Base-by-base conservation (phyloP, 2,329 filamentous ascomycete genomes). In the Penicillium capsulatum region DNA sequence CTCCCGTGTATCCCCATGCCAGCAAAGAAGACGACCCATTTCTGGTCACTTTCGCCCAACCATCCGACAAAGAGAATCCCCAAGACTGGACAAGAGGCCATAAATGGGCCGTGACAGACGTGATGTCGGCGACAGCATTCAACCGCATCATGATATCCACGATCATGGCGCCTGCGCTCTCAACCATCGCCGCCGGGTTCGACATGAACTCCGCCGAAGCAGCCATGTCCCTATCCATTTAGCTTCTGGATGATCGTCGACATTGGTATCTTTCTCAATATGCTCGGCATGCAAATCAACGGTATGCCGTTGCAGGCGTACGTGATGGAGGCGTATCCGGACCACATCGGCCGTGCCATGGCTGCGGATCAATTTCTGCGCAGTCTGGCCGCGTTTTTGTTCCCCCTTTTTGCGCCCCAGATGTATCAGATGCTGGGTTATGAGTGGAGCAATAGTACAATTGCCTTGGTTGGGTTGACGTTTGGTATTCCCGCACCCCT, bases 121-220 rank as follows among this genome's bases (percentile, higher is more conserved):
- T 77, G 44, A 55, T 76, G 24, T 68, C 75, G 1, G 59, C 66
- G 28, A 74, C 75, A 44, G 74, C 73, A 6, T 65, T 78, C 48
- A 73, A 77, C 42, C 72, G 73, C n/a, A 75, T 77, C 1, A 74
- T 80, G 42, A 73, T 75, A 3, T 76, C 72, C 11, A 73, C 72
- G 37, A 79, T 80, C 55, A 51, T 72, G 4, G 64, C 70, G 0
- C 71, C 70, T 2, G 68, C 64, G 1, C 49, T 80, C 14, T 58
- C 57, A 7, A 56, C 60, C 4, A 77, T 79, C 38, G 64, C 68
- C 17, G 46, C 47, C 4, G 73, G 77, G 28, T 65, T 79, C 27
- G 42, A 69, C 47, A 75, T 77, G 9, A 64, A 60, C 30, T 50
- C 35, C 2, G 59, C 66, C 17, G 54, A 64, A 36, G 51, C 43